These are phyloP conservation scores for Fraxinus excelsior DNA, from an alignment of 257 asterid genomes.

Conservation along the genomic window DNA sequence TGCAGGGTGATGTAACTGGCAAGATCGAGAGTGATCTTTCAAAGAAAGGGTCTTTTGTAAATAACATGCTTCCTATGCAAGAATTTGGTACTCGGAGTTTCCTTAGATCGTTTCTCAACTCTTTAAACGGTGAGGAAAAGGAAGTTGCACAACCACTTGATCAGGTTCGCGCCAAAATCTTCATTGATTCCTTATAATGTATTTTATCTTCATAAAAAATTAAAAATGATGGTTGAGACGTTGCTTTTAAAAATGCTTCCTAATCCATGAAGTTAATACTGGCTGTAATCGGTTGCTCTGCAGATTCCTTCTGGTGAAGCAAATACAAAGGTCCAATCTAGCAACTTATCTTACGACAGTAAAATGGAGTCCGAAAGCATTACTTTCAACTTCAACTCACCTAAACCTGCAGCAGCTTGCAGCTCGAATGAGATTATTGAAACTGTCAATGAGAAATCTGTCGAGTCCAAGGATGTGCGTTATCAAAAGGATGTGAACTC, in stretches of 20 bases:
- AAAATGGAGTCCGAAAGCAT: constrained; percentile 45
- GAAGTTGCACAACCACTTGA: constrained; percentile 27
- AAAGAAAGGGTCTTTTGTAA: constrained; percentile 33
- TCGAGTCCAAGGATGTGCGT: constrained; percentile 6
- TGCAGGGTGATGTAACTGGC: constrained; percentile 13
- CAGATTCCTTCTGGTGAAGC: constrained; percentile 43
- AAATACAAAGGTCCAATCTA: constrained; percentile 34
- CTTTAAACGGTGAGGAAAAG: constrained; percentile 35
- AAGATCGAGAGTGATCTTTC: constrained; percentile 26
- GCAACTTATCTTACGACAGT: constrained; percentile 35
- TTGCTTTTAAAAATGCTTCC: not conserved
- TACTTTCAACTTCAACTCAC: constrained; percentile 51
- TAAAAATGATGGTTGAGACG: not conserved
- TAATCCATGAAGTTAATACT: constrained; percentile 5
- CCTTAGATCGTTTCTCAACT: constrained; percentile 38
- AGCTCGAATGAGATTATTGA: constrained; percentile 23
- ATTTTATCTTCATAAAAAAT: not conserved
- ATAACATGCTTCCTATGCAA: constrained; percentile 35
- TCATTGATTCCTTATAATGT: not conserved
- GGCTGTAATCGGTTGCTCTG: constrained; percentile 20
- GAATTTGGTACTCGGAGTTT: constrained; percentile 47
- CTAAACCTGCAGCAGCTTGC: constrained; percentile 22
- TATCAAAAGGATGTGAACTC: too few relatives aligned
- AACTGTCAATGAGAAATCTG: constrained; percentile 18
- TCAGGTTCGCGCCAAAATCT: constrained; percentile 40